Evolutionary conservation across 495 filamentous ascomycete species (phyloP), one percentile per base, ranked within the genome.

Genomic region (Hypoxylon trugodes): DNA sequence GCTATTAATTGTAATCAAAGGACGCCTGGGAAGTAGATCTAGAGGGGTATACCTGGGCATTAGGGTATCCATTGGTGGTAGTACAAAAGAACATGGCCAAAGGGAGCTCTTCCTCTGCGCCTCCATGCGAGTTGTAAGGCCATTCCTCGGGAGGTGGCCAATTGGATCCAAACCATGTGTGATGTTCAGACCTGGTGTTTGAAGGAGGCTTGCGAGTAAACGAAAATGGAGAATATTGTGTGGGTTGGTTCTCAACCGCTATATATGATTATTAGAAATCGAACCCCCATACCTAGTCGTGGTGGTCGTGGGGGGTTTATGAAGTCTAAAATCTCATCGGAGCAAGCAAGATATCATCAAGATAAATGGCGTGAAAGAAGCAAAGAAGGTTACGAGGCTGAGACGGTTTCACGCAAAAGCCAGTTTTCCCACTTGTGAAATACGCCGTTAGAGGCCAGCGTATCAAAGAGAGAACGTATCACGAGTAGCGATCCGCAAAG

Each of bases 341-440:
- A 37, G 25, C 6, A n/a, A 45, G 12, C 5, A 36, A 16, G 41
- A 40, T 18, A 18, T 7, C 42, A 36, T 36, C 41, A 25, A 53
- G 13, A 45, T 24, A 25, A 22, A 43, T 42, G 18, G 25, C 26
- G 6, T 45, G 18, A 15, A 52, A 55, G 32, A 54, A 50, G 28
- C 37, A 51, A 47, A 58, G 30, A 28, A 33, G 24, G 28, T 47
- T 24, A 25, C 18, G 30, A 51, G 32, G 60, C 22, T 15, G 24
- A 40, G 33, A 26, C 46, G 16, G 56, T 61, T 66, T 66, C 56
- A 60, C 51, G 12, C 50, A 66, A 25, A 47, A 57, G 37, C 41
- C 19, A 19, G 22, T 13, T 45, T 30, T 45, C 26, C 46, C 33
- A 36, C 32, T 32, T 41, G 12, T 36, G 8, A 33, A 18, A 51